Evolutionary conservation across 805 yeast species (phyloP).

Genomic region (Cyberlindnera sargentensis): DNA sequence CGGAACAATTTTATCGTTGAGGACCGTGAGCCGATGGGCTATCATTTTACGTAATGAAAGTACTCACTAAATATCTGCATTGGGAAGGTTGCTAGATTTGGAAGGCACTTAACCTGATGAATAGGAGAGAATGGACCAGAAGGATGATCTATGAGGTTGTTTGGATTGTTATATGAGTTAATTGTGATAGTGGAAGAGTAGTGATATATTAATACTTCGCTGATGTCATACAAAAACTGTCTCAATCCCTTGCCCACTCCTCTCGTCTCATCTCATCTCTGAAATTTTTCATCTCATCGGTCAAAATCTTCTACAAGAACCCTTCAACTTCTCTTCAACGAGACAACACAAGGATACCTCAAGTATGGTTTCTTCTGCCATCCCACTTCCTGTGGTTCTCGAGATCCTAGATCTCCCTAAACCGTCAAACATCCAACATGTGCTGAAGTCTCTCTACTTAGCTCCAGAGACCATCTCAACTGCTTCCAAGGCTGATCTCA

Average conservation of each 20-base stretch:
- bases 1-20: too few species aligned
- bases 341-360: not conserved
- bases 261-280: not conserved
- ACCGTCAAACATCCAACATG: conserved; percentile 14
- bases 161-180: too few species aligned
- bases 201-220: too few species aligned
- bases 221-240: not conserved
- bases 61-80: too few species aligned
- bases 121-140: too few species aligned
- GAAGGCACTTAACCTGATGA: too few species aligned
- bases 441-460: conserved; percentile 17
- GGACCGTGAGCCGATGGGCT: too few species aligned
- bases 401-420: conserved; percentile 15
- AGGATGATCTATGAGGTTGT: too few species aligned
- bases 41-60: too few species aligned
- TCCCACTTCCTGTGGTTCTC: conserved; percentile 19
- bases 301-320: too few species aligned
- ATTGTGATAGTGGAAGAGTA: too few species aligned
- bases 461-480: conserved; percentile 26
- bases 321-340: not conserved
- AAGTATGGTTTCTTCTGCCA: conserved; percentile 15
- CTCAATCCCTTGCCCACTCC: not conserved
- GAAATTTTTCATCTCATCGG: conserved; percentile 2
- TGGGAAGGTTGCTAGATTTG: too few species aligned
- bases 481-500: conserved; percentile 43